Percentiles rank a stretch among this genome's conserved stretches.
phyloP scores from a whole-genome alignment of 768 basidiomycete species.

The Kwoniella shandongensis region DNA sequence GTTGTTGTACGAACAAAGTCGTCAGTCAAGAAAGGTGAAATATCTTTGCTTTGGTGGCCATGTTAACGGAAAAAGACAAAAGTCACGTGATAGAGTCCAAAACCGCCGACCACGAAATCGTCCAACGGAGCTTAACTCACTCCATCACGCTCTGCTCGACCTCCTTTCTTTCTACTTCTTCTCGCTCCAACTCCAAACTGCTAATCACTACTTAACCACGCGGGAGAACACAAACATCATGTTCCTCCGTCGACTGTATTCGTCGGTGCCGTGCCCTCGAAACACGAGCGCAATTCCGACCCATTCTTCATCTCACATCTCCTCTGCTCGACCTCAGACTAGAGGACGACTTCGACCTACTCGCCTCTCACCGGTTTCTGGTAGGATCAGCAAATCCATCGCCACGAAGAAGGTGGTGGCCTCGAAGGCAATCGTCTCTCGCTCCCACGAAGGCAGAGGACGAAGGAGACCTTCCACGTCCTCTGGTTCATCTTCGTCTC shows the following conservation, averaged over 20 bases:
- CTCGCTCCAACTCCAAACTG: too few relatives aligned
- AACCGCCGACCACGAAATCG: too few relatives aligned
- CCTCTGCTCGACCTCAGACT: conserved; percentile 10
- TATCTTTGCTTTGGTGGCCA: too few relatives aligned
- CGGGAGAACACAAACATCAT: conserved; percentile 1
- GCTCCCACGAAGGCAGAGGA: background rate
- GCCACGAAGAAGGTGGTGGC: background rate
- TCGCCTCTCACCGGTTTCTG: background rate
- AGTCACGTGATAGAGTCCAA: too few relatives aligned
- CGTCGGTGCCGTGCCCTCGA: conserved; percentile 20
- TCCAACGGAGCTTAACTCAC: too few relatives aligned
- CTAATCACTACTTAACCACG: too few relatives aligned
- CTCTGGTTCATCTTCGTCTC: conserved; percentile 8
- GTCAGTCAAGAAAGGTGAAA: too few relatives aligned
- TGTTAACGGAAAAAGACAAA: too few relatives aligned
- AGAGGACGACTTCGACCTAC: conserved; percentile 26
- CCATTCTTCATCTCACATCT: background rate
- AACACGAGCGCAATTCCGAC: background rate
- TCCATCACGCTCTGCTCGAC: too few relatives aligned
- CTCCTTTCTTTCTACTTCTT: too few relatives aligned
- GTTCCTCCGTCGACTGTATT: conserved; percentile 35
- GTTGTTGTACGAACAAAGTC: background rate
- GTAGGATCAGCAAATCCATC: background rate
- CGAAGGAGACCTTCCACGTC: conserved; percentile 6
- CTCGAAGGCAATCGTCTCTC: background rate